phyloP scores from a whole-genome alignment of 2,329 filamentous ascomycete species.

The Tolypocladium paradoxum region DNA sequence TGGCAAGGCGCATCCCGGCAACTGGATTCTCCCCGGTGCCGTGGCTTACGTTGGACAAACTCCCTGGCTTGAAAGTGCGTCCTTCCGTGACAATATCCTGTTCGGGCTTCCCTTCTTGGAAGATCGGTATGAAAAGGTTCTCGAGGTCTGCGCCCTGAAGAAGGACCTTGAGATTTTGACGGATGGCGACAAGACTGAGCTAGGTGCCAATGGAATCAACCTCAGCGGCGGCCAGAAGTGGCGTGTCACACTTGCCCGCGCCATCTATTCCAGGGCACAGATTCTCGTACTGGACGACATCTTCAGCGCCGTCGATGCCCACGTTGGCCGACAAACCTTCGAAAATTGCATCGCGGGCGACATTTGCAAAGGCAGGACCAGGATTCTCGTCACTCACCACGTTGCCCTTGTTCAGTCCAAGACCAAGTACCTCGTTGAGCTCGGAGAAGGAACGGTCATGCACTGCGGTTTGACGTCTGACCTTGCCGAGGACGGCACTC shows the following conservation, averaged over 20 bases:
- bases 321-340: conserved; percentile 70
- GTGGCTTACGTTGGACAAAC: conserved; percentile 71
- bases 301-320: conserved; percentile 72
- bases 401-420: conserved; percentile 59
- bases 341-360: conserved; percentile 65
- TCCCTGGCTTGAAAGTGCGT: conserved; percentile 78
- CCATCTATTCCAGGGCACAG: conserved; percentile 67
- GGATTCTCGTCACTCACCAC: conserved; percentile 74
- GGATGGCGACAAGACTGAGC: conserved; percentile 70
- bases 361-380: conserved; percentile 56
- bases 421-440: conserved; percentile 63
- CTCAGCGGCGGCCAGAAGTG: conserved; percentile 76
- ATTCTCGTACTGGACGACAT: conserved; percentile 75
- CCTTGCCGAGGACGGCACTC: conserved; percentile 43
- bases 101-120: conserved; percentile 64
- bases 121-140: conserved; percentile 58
- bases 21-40: conserved; percentile 61
- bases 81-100: conserved; percentile 66
- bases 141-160: conserved; percentile 61
- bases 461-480: conserved; percentile 56
- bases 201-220: conserved; percentile 77
- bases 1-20: conserved; percentile 45
- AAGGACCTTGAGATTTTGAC: conserved; percentile 68
- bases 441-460: conserved; percentile 57
- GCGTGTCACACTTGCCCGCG: conserved; percentile 69